Evolutionary conservation across 2,329 filamentous ascomycete genomes (phyloP).

Genomic region (Trichoderma sp.): DNA sequence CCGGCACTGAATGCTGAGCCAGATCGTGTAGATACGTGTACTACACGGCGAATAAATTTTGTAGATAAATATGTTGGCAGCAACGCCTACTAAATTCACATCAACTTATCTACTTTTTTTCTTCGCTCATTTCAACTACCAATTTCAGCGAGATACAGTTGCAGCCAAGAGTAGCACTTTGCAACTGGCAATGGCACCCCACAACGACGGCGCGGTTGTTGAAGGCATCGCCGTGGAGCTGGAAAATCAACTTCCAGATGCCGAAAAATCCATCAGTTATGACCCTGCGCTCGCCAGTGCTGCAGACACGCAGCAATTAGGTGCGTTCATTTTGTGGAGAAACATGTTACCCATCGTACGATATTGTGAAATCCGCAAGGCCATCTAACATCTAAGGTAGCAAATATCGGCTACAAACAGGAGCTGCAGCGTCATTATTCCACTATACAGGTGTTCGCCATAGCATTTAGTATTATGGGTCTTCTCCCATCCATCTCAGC

Average conservation of each 20-base stretch:
- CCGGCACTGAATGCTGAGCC: neutral
- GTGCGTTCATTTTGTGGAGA: neutral
- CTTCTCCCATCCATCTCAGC: neutral
- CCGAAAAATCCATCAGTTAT: neutral
- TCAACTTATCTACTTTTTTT: neutral
- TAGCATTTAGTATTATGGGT: slow-evolving; percentile 6
- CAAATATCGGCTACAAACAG: neutral
- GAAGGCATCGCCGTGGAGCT: neutral
- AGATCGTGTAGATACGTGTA: neutral
- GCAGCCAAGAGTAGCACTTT: too few species aligned
- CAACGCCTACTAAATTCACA: neutral
- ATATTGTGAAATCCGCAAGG: neutral
- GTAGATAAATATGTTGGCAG: neutral
- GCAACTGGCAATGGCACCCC: neutral
- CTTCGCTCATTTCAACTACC: neutral
- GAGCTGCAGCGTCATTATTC: slow-evolving; percentile 3
- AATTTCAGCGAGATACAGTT: neutral
- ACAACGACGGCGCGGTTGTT: neutral
- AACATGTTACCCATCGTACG: neutral
- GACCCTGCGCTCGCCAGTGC: neutral
- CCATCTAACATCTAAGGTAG: neutral
- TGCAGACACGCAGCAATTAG: neutral
- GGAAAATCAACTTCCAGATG: neutral
- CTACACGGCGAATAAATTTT: neutral
- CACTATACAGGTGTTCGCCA: neutral